Conservation (phyloP, 139 green algal genomes). For the Micractinium conductrix region DNA sequence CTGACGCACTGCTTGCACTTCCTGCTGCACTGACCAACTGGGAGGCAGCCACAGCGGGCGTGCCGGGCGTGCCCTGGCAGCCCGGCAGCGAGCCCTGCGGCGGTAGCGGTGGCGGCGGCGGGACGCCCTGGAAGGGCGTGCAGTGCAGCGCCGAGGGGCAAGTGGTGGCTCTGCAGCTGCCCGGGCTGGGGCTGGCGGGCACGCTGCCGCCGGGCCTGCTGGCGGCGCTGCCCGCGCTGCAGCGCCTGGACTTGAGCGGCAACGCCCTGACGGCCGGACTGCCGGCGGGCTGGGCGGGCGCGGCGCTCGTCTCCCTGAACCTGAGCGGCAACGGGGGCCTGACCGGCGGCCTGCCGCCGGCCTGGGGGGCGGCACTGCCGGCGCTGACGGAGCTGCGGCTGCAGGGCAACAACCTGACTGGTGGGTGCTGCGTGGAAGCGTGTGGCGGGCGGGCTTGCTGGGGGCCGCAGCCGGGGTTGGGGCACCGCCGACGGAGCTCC, state of each 20-base stretch:
- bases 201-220: slow-evolving; percentile 22
- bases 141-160: not conserved
- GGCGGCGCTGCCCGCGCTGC: slow-evolving; percentile 12
- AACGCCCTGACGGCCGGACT: not conserved
- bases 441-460: too few relatives aligned
- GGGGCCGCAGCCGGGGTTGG: too few relatives aligned
- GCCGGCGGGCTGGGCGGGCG: slow-evolving; percentile 15
- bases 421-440: not conserved
- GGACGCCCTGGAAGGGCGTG: not conserved
- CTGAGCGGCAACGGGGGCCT: slow-evolving; percentile 31
- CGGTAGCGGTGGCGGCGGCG: not conserved
- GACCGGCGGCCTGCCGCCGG: not conserved
- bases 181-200: slow-evolving; percentile 8
- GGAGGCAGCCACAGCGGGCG: not conserved
- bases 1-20: not conserved
- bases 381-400: slow-evolving; percentile 26
- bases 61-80: not conserved
- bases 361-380: slow-evolving; percentile 17
- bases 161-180: not conserved
- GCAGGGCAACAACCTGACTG: slow-evolving; percentile 18
- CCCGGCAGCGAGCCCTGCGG: not conserved
- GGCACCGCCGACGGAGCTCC: too few relatives aligned
- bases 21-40: not conserved
- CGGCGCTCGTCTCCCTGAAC: slow-evolving; percentile 8
- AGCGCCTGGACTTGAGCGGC: slow-evolving; percentile 24